phyloP scores from a whole-genome alignment of 2,329 filamentous ascomycete genomes.

The Teratosphaeria zuluensis region DNA sequence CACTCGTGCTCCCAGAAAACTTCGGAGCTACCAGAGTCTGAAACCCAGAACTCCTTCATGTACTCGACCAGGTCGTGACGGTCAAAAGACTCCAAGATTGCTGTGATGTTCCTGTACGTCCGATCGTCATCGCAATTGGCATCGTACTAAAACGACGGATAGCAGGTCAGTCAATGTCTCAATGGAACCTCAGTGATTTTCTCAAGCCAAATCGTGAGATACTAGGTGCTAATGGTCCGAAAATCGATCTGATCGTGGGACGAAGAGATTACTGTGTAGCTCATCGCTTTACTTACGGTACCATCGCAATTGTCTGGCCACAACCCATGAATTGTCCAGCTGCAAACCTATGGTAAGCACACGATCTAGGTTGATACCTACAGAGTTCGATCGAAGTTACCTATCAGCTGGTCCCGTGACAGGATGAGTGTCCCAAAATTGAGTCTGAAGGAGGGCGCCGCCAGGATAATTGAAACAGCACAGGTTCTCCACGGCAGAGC shows the following conservation, averaged over 20 bases:
- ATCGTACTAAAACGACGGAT: constrained; percentile 38
- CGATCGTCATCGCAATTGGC: constrained; percentile 54
- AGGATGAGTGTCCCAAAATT: constrained; percentile 66
- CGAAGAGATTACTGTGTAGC: too few relatives aligned
- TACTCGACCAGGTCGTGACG: constrained; percentile 50
- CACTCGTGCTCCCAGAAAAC: constrained; percentile 61
- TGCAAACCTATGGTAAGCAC: not conserved
- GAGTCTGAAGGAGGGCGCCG: constrained; percentile 62
- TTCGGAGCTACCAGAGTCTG: constrained; percentile 54
- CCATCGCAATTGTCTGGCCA: constrained; percentile 53
- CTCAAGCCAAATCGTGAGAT: too few relatives aligned
- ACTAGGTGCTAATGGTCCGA: too few relatives aligned
- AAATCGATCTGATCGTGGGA: too few relatives aligned
- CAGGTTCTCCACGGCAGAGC: constrained; percentile 49
- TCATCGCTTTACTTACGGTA: constrained; percentile 22
- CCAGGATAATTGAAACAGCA: constrained; percentile 69
- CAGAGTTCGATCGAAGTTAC: not conserved
- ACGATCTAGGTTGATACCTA: not conserved
- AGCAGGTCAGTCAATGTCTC: too few relatives aligned
- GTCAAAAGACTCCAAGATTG: constrained; percentile 48
- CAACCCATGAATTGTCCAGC: constrained; percentile 67
- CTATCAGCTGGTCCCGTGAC: constrained; percentile 54
- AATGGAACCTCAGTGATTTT: too few relatives aligned
- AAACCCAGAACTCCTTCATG: constrained; percentile 63
- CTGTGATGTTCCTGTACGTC: constrained; percentile 55